Conservation (phyloP, 2,329 filamentous ascomycete genomes). For the Nothopassalora personata region DNA sequence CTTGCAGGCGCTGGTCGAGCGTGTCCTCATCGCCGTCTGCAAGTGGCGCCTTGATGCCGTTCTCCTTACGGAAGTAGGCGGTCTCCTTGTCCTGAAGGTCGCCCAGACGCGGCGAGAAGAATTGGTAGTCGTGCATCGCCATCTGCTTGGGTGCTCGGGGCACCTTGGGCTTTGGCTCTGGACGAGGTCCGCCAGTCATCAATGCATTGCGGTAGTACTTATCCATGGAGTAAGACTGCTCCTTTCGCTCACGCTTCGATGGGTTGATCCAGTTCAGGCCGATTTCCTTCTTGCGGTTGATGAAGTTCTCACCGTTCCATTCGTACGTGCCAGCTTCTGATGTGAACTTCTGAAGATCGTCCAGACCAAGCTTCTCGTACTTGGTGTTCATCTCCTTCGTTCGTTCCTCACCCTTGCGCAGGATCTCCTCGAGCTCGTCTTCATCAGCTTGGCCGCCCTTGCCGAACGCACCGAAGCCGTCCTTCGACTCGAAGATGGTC, state of each 20-base stretch:
- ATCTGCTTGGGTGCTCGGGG: conserved; percentile 94
- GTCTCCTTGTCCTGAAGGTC: conserved; percentile 96
- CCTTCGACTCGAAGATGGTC: conserved; percentile 77
- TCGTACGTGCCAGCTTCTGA: conserved; percentile 90
- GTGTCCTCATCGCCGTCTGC: conserved; percentile 83
- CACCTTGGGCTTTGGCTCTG: conserved; percentile 87
- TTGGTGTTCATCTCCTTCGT: conserved; percentile 87
- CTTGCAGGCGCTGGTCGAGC: conserved; percentile 76
- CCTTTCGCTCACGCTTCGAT: conserved; percentile 94
- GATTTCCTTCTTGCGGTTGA: conserved; percentile 76
- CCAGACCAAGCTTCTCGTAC: conserved; percentile 94
- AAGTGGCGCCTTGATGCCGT: conserved; percentile 90
- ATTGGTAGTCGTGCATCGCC: conserved; percentile 91
- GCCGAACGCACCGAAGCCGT: conserved; percentile 55
- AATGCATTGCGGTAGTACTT: conserved; percentile 95
- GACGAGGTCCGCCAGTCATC: conserved; percentile 69
- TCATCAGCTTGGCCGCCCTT: conserved; percentile 62
- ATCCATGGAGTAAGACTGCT: conserved; percentile 96
- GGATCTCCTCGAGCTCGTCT: conserved; percentile 83
- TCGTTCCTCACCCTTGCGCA: conserved; percentile 78
- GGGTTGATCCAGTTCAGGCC: conserved; percentile 97
- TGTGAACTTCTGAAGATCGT: conserved; percentile 95
- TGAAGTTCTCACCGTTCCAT: conserved; percentile 97
- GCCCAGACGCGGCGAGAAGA: conserved; percentile 77
- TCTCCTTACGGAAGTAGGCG: conserved; percentile 91